Evolutionary conservation across 495 filamentous ascomycete species (phyloP), one percentile per base, ranked within the genome.

Genomic region (Stereocaulon alpinum): DNA sequence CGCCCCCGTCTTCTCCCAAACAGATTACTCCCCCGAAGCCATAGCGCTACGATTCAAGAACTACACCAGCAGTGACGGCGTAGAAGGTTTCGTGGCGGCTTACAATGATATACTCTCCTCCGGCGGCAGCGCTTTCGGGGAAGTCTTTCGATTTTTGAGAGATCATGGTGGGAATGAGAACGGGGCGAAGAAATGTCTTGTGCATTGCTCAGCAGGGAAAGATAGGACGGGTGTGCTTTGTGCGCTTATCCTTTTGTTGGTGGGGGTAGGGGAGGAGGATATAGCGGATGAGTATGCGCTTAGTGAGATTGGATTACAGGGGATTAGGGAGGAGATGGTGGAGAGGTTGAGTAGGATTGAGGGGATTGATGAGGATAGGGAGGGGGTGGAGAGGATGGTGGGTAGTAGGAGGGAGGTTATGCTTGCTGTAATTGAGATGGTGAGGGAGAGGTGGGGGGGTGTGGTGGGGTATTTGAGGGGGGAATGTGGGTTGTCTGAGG

Each of bases 201-300:
- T 80, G 57, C 76, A 85, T 70, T 88, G 85, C 66, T 80, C 79
- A 15, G 80, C 77, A 17, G 82, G 82, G 0, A 85, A 85, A 64
- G 82, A 84, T 68, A 72, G 84, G 44, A 88, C 85, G 2, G 85
- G 85, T 12, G 73, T 87, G 2, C 66, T 87, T 44, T 74, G 76
- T 58, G 84, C 82, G 24, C 60, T 87, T 10, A 64, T 86, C 24
- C 70, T 87, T 9, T 69, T 74, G 45, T 69, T 87, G 11, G 82
- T 76, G 51, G 81, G 81, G 27, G 76, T 82, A 0, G 60, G 71
- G 0, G 77, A 84, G 63, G 74, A 80, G 17, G 59, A 72, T n/a
- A 74, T 87, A 37, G 79, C 80, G 9, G 66, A 79, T 43, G 85
- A 87, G 67, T 88, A 87, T 67, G 73, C 73, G 45, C 70, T 87